Conservation (phyloP, 257 asterid genomes). For the Voacanga thouarsii region DNA sequence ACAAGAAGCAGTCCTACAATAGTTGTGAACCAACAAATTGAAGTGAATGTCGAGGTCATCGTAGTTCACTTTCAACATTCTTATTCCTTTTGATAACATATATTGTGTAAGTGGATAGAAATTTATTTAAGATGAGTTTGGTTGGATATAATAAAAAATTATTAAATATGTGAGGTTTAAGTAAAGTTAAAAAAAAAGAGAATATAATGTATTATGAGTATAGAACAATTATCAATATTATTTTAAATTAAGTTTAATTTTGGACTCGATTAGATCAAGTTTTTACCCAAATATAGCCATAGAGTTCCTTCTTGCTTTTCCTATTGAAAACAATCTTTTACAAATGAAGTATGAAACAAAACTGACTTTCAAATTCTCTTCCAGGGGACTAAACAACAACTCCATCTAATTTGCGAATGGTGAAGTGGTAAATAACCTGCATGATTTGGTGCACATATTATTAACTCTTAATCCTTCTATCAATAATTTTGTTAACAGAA, state of each 20-base stretch:
- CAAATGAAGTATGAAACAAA: background rate
- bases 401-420: slow-evolving; percentile 80
- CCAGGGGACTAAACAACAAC: slow-evolving; percentile 81
- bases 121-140: no score
- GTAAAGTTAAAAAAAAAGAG: no score
- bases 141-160: no score
- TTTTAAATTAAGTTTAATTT: no score
- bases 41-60: no score
- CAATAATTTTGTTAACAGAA: background rate
- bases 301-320: background rate
- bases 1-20: background rate
- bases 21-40: background rate
- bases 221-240: no score
- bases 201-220: no score
- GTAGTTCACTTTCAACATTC: background rate
- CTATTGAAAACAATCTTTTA: background rate
- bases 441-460: slow-evolving; percentile 17
- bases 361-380: slow-evolving; percentile 70
- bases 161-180: no score
- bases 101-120: no score
- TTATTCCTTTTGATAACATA: background rate
- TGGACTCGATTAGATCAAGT: no score
- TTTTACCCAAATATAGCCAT: no score
- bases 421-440: slow-evolving; percentile 85
- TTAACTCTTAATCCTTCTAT: background rate